These are phyloP conservation scores for Hamamelis virginiana DNA, from an alignment of 164 flowering plant genomes.

Conservation along the genomic window DNA sequence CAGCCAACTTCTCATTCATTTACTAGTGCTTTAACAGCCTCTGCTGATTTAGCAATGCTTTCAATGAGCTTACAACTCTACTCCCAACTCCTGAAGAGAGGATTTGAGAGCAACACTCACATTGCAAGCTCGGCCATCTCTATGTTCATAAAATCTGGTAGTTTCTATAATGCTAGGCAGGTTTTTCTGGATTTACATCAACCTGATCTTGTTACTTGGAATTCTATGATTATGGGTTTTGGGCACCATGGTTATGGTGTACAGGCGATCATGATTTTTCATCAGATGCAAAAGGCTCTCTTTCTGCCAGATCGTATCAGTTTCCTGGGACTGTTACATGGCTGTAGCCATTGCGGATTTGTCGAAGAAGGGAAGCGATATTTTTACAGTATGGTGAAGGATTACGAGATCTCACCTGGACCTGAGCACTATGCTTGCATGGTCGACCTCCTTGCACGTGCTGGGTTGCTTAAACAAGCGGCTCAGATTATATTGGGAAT, in stretches of 20 bases:
- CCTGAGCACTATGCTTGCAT: constrained; percentile 28
- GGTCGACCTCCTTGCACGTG: constrained; percentile 26
- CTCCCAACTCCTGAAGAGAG: constrained; percentile 27
- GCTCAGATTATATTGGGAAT: constrained; percentile 13
- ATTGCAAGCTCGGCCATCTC: constrained; percentile 30
- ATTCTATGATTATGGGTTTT: constrained; percentile 27
- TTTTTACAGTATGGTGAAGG: constrained; percentile 20
- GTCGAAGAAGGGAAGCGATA: constrained; percentile 22
- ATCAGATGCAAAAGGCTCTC: constrained; percentile 29
- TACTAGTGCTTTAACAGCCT: constrained; percentile 32
- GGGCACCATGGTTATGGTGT: constrained; percentile 24
- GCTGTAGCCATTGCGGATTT: constrained; percentile 30
- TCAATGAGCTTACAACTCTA: constrained; percentile 30
- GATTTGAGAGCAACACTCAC: constrained; percentile 22
- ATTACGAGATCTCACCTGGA: constrained; percentile 19
- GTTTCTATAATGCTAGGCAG: constrained; percentile 15
- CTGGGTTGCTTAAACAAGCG: constrained; percentile 28
- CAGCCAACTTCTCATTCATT: constrained; percentile 30
- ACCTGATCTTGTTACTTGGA: constrained; percentile 23
- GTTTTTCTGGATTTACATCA: constrained; percentile 12
- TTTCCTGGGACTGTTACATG: constrained; percentile 31
- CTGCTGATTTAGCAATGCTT: constrained; percentile 30
- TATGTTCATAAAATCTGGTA: constrained; percentile 33
- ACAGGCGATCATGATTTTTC: constrained; percentile 19
- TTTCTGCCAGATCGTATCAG: constrained; percentile 30